Conservation (phyloP, 768 basidiomycete species). For the Sporobolomyces phaffii region DNA sequence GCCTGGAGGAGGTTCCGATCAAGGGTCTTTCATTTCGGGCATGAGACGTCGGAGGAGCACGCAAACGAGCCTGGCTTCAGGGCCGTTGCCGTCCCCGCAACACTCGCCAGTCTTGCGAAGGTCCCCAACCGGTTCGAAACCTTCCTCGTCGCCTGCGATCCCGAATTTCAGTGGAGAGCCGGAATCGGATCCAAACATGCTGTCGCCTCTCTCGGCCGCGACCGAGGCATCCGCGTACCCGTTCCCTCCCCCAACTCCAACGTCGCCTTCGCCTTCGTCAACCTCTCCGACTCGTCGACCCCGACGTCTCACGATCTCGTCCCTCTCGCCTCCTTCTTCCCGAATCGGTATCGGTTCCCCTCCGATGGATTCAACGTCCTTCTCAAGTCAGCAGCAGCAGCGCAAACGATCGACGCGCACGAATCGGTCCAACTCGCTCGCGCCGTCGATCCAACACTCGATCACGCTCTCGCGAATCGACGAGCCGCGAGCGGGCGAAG, state of each 20-base stretch:
- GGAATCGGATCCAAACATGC: neutral
- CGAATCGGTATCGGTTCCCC: constrained; percentile 7
- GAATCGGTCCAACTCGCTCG: constrained; percentile 10
- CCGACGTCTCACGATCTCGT: constrained; percentile 5
- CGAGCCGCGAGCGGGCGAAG: neutral
- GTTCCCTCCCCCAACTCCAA: constrained; percentile 45
- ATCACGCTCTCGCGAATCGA: constrained; percentile 1
- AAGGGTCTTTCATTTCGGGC: neutral
- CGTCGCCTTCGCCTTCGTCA: constrained; percentile 30
- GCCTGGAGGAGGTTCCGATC: neutral
- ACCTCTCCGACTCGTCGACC: constrained; percentile 3
- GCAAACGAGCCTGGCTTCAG: neutral
- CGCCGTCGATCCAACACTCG: constrained; percentile 15
- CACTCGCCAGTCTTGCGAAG: constrained; percentile 22
- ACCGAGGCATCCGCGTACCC: constrained; percentile 9
- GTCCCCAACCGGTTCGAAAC: constrained; percentile 1
- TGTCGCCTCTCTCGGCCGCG: neutral
- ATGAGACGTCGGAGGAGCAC: constrained; percentile 5
- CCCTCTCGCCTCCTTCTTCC: constrained; percentile 40
- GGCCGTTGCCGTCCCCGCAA: neutral
- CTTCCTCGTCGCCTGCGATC: constrained; percentile 14
- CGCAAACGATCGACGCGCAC: neutral
- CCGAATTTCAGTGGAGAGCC: constrained; percentile 14
- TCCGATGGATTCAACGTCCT: neutral
- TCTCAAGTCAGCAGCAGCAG: no score